phyloP scores from a whole-genome alignment of 257 asterid genomes.

The Solanum pennellii region DNA sequence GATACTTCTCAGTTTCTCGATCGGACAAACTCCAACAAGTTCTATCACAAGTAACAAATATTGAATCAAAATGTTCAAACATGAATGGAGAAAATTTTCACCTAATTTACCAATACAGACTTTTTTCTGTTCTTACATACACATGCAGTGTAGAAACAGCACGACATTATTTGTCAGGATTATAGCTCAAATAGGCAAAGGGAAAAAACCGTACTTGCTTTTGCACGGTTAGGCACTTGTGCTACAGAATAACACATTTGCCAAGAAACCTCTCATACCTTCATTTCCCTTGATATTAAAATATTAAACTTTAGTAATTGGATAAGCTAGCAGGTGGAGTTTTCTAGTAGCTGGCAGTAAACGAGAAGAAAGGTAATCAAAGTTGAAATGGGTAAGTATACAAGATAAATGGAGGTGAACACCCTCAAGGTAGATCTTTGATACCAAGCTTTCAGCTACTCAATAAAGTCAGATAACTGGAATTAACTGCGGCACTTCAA shows the following conservation, averaged over 20 bases:
- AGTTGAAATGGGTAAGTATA: neutral
- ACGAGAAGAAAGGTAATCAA: neutral
- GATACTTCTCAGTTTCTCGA: neutral
- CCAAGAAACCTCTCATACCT: neutral
- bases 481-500: neutral
- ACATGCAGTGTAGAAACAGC: neutral
- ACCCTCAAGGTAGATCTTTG: neutral
- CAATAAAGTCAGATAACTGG: neutral
- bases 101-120: neutral
- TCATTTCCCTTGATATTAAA: neutral
- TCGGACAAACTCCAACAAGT: neutral
- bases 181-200: neutral
- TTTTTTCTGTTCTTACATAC: neutral
- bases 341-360: neutral
- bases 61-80: neutral
- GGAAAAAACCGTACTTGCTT: neutral
- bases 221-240: neutral
- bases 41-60: neutral
- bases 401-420: neutral
- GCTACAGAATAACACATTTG: neutral
- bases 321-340: neutral
- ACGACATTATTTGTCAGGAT: neutral
- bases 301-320: neutral
- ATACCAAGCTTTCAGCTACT: neutral
- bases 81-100: neutral